Evolutionary conservation across 2,329 filamentous ascomycete genomes (phyloP).

Genomic region (Bipolaris victoriae): DNA sequence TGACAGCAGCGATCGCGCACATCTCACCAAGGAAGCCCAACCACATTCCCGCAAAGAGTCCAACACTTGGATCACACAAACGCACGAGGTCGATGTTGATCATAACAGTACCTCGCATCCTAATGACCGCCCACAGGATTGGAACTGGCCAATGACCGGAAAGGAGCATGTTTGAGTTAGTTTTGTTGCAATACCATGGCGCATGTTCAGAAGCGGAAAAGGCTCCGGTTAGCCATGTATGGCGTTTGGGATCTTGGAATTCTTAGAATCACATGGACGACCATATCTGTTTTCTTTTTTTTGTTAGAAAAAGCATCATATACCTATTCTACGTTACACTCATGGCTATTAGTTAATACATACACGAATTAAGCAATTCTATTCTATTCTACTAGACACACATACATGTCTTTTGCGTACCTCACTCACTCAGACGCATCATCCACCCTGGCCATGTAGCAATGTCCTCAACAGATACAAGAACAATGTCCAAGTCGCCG

Average conservation of each 20-base stretch:
- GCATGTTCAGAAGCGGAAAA: neutral
- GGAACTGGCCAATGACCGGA: slow-evolving; percentile 10
- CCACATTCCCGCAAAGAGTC: slow-evolving; percentile 8
- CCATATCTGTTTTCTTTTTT: neutral
- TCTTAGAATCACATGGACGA: neutral
- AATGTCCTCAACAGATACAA: too few species aligned
- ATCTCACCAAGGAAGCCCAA: slow-evolving; percentile 1
- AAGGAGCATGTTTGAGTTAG: slow-evolving; percentile 20
- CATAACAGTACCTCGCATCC: slow-evolving; percentile 1
- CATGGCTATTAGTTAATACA: too few species aligned
- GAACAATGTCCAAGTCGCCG: neutral
- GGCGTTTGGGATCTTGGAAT: neutral
- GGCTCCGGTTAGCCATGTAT: neutral
- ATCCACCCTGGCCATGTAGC: neutral
- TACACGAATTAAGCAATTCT: neutral
- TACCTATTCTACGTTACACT: neutral
- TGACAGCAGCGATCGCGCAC: slow-evolving; percentile 18
- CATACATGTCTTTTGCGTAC: neutral
- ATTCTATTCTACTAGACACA: neutral
- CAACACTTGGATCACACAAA: slow-evolving; percentile 12
- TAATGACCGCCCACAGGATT: slow-evolving; percentile 13
- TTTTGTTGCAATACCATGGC: neutral
- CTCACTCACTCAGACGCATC: neutral
- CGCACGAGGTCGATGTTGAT: slow-evolving; percentile 8
- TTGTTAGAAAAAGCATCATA: neutral